phyloP scores from a whole-genome alignment of 345 rosid species.

The Luvunga scandens region DNA sequence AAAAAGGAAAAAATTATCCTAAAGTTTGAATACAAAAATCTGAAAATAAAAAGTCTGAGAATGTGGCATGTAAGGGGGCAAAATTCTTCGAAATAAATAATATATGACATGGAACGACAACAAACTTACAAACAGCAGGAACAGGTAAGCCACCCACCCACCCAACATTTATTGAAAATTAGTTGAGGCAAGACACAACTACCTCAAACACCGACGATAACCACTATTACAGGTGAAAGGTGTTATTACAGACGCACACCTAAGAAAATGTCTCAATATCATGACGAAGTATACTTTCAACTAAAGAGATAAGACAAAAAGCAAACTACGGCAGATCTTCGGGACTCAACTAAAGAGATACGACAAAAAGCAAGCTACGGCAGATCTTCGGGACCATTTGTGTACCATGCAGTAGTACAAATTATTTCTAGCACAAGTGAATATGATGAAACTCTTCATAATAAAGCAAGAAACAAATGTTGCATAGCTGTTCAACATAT shows the following conservation, averaged over 20 bases:
- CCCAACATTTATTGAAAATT: background rate
- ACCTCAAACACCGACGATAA: background rate
- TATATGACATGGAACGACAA: too few species aligned
- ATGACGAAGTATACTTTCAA: too few species aligned
- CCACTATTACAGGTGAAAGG: background rate
- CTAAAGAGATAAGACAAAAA: too few species aligned
- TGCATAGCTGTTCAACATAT: slow-evolving; percentile 4
- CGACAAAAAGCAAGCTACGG: too few species aligned
- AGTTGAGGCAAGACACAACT: background rate
- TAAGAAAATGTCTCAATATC: too few species aligned
- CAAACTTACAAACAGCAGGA: background rate
- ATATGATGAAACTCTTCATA: background rate
- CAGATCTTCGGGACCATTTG: background rate
- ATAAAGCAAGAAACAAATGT: slow-evolving; percentile 1
- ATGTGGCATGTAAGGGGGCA: too few species aligned
- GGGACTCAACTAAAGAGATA: background rate
- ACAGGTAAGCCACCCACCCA: background rate
- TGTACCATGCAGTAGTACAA: background rate
- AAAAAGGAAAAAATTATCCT: too few species aligned
- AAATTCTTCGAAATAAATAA: too few species aligned
- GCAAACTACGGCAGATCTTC: too few species aligned
- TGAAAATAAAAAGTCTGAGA: too few species aligned
- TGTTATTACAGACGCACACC: background rate
- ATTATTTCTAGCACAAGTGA: background rate
- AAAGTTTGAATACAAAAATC: too few species aligned